A percentile compares a stretch with the other conserved stretches of the same genome.
Conservation (phyloP, 352 stramenopile genomes). For the Globisporangium irregulare region DNA sequence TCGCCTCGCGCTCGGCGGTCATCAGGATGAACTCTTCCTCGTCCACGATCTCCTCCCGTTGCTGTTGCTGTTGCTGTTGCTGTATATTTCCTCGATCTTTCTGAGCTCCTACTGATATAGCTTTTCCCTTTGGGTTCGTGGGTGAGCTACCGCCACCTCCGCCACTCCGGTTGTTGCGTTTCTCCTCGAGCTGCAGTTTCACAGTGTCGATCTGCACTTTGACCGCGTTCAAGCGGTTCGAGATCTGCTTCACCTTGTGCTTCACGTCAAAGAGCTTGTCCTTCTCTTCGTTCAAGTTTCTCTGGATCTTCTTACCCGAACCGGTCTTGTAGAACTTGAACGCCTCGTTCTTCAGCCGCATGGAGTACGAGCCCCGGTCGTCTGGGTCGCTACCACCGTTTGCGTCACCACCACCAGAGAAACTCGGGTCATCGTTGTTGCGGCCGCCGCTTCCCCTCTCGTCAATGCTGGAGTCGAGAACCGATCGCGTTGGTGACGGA, state of each 20-base stretch:
- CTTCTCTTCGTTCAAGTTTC: conserved; percentile 69
- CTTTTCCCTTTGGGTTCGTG: background rate
- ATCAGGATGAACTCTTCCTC: conserved; percentile 92
- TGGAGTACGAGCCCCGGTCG: conserved; percentile 16
- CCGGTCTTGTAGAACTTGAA: conserved; percentile 70
- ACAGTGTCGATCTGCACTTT: conserved; percentile 78
- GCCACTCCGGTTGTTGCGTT: conserved; percentile 35
- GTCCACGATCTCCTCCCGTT: conserved; percentile 82
- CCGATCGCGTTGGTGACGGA: conserved; percentile 31
- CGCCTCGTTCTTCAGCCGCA: conserved; percentile 56
- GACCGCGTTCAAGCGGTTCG: conserved; percentile 65
- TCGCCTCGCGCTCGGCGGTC: conserved; percentile 78
- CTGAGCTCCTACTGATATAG: background rate
- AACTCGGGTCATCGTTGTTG: conserved; percentile 21
- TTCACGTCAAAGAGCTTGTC: conserved; percentile 69
- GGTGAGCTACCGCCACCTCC: conserved; percentile 11
- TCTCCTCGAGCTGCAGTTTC: conserved; percentile 59
- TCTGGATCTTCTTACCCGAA: conserved; percentile 54
- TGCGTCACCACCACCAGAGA: conserved; percentile 10
- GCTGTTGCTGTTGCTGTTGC: conserved; percentile 18
- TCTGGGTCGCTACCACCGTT: conserved; percentile 16
- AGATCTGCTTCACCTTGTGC: conserved; percentile 70
- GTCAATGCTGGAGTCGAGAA: conserved; percentile 14
- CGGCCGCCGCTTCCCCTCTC: conserved; percentile 2
- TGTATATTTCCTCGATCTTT: too few relatives aligned